A percentile compares a stretch with the other conserved stretches of the same genome.
phyloP scores from a whole-genome alignment of 139 green algal species.

The Chlamydomonas incerta region DNA sequence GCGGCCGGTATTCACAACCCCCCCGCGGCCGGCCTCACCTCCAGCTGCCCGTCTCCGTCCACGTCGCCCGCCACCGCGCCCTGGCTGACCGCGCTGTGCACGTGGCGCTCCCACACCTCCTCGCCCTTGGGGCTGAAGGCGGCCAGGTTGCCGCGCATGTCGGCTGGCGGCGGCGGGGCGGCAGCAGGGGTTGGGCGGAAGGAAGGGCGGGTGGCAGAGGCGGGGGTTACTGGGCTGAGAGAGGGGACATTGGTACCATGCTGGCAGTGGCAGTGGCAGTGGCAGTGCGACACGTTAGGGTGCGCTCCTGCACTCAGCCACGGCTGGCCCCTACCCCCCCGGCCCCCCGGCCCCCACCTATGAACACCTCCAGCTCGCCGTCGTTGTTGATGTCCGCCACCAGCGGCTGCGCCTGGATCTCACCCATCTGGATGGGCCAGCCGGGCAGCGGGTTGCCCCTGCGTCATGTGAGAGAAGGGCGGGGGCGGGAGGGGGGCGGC shows the following conservation, averaged over 20 bases:
- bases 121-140: conserved; percentile 77
- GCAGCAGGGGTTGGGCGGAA: background rate
- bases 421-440: conserved; percentile 93
- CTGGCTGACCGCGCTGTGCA: conserved; percentile 75
- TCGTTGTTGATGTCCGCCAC: conserved; percentile 94
- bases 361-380: conserved; percentile 87
- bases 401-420: conserved; percentile 92
- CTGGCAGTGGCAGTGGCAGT: too few relatives aligned
- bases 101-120: conserved; percentile 95
- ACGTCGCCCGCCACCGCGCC: conserved; percentile 79
- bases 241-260: too few relatives aligned
- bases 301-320: too few relatives aligned
- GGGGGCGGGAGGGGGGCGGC: background rate
- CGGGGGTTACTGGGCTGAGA: background rate
- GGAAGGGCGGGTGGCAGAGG: background rate
- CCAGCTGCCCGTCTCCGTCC: conserved; percentile 86
- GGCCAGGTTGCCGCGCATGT: conserved; percentile 91
- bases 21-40: conserved; percentile 45
- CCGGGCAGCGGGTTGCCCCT: conserved; percentile 64
- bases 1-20: background rate
- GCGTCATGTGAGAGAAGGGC: background rate
- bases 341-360: conserved; percentile 50
- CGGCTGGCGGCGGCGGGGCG: conserved; percentile 55
- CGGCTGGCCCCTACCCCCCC: background rate
- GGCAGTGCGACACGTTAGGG: too few relatives aligned